Conservation (phyloP, 306 rosid species). For the Oxytropis ochrocephala region DNA sequence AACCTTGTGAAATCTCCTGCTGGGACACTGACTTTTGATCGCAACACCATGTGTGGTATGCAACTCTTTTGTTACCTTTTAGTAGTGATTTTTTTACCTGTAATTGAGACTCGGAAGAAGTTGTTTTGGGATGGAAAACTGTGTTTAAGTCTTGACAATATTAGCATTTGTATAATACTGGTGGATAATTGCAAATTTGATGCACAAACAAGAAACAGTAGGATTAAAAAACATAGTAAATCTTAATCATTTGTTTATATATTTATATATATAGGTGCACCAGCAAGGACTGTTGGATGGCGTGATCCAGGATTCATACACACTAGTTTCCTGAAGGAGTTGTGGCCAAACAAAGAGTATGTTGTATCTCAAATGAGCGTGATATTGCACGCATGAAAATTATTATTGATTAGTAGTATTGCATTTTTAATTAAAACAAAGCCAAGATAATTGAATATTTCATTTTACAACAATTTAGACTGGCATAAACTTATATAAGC, state of each 20-base stretch:
- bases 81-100: not conserved
- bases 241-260: too few relatives aligned
- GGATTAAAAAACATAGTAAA: not conserved
- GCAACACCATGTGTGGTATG: slow-evolving; percentile 79
- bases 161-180: not conserved
- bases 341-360: slow-evolving; percentile 84
- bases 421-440: not conserved
- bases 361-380: slow-evolving; percentile 12
- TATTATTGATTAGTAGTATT: slow-evolving; percentile 1
- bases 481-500: not conserved
- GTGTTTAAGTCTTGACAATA: not conserved
- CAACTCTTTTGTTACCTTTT: slow-evolving; percentile 7
- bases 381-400: slow-evolving; percentile 9
- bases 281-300: slow-evolving; percentile 93
- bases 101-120: not conserved
- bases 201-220: not conserved
- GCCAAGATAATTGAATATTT: not conserved
- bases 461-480: not conserved
- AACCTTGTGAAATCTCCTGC: slow-evolving; percentile 49
- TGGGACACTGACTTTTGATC: slow-evolving; percentile 78
- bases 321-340: slow-evolving; percentile 70
- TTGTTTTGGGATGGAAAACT: slow-evolving; percentile 9
- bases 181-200: not conserved
- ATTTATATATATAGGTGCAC: slow-evolving; percentile 56
- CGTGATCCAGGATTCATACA: slow-evolving; percentile 90